phyloP scores from a whole-genome alignment of 75 land plant species.

The Azolla pinnata region DNA sequence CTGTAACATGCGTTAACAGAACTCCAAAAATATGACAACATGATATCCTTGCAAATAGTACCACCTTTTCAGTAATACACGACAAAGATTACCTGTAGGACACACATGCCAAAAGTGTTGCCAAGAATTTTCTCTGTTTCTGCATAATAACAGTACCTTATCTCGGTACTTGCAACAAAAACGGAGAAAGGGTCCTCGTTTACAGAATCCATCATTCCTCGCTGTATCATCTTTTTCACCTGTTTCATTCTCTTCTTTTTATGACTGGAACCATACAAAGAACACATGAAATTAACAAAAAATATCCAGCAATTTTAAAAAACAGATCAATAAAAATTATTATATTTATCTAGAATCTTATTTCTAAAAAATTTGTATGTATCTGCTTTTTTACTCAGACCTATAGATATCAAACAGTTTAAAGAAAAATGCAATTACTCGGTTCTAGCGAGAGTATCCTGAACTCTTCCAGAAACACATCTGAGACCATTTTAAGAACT shows the following conservation, averaged over 20 bases:
- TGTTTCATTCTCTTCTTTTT: slow-evolving; percentile 84
- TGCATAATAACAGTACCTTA: slow-evolving; percentile 81
- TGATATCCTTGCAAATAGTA: not conserved
- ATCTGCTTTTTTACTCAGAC: too few relatives aligned
- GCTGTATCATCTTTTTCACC: slow-evolving; percentile 65
- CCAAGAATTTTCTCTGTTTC: slow-evolving; percentile 94
- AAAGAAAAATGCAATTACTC: too few relatives aligned
- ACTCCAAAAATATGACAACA: not conserved
- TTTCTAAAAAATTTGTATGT: not conserved
- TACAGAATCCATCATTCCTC: slow-evolving; percentile 73
- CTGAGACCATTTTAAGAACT: too few relatives aligned
- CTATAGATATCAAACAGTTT: too few relatives aligned
- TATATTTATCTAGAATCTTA: too few relatives aligned
- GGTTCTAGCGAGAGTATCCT: too few relatives aligned
- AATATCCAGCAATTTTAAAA: not conserved
- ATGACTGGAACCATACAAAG: slow-evolving; percentile 52
- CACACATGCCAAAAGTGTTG: slow-evolving; percentile 95
- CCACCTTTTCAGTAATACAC: not conserved
- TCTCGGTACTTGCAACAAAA: slow-evolving; percentile 65
- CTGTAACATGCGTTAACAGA: slow-evolving; percentile 17
- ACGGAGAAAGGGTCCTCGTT: slow-evolving; percentile 79
- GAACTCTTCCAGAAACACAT: too few relatives aligned
- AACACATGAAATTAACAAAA: not conserved
- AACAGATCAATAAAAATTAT: too few relatives aligned
- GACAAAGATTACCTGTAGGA: slow-evolving; percentile 61